These are phyloP conservation scores for Candida broadrunensis DNA, from an alignment of 805 yeast species.

Conservation along the genomic window DNA sequence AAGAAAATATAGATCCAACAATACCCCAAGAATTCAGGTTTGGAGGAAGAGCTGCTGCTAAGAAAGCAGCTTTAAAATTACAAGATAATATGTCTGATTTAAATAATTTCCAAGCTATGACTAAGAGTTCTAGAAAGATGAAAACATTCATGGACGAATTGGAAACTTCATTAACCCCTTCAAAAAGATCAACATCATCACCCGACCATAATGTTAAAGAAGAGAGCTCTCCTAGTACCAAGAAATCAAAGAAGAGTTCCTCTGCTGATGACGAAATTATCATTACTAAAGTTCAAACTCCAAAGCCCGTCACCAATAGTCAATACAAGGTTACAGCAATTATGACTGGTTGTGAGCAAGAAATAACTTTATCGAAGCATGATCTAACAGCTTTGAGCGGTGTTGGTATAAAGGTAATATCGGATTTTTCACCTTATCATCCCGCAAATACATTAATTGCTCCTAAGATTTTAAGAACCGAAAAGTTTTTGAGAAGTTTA, in stretches of 20 bases:
- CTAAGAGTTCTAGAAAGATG: slow-evolving; percentile 43
- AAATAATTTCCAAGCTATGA: slow-evolving; percentile 54
- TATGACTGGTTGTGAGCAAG: slow-evolving; percentile 64
- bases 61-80: slow-evolving; percentile 61
- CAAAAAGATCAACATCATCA: slow-evolving; percentile 1
- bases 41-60: slow-evolving; percentile 55
- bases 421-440: slow-evolving; percentile 41
- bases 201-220: neutral
- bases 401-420: slow-evolving; percentile 57
- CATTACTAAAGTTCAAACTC: neutral
- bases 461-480: slow-evolving; percentile 81
- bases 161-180: slow-evolving; percentile 15
- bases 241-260: slow-evolving; percentile 5
- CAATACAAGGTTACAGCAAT: slow-evolving; percentile 47
- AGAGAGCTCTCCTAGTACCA: slow-evolving; percentile 9
- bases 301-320: slow-evolving; percentile 8
- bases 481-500: slow-evolving; percentile 74
- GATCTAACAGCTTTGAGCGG: slow-evolving; percentile 43
- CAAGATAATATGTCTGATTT: slow-evolving; percentile 69
- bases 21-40: neutral
- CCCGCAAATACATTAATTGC: slow-evolving; percentile 56
- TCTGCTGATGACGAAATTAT: neutral
- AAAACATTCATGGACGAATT: slow-evolving; percentile 35
- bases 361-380: slow-evolving; percentile 31
- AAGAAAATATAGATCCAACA: neutral